Evolutionary conservation across 352 stramenopile genomes (phyloP).

Genomic region (Globisporangium acanthophoron): DNA sequence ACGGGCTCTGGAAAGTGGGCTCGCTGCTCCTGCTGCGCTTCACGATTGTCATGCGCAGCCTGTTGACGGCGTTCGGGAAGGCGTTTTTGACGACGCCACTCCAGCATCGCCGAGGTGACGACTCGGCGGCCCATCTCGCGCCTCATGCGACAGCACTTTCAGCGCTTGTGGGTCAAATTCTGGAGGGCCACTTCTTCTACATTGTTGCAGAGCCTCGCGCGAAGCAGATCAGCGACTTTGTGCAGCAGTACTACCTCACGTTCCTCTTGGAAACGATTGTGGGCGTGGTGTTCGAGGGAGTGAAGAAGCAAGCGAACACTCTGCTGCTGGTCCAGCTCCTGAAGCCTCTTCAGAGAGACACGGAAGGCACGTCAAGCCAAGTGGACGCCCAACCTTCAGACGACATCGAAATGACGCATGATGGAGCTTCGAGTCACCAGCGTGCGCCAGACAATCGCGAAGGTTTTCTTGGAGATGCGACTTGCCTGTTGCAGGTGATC

Average conservation of each 20-base stretch:
- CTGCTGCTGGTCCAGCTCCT: slow-evolving; percentile 64
- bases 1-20: slow-evolving; percentile 74
- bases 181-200: slow-evolving; percentile 52
- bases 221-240: slow-evolving; percentile 49
- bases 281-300: slow-evolving; percentile 64
- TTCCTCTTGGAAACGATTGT: slow-evolving; percentile 80
- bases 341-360: slow-evolving; percentile 24
- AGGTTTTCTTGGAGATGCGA: neutral
- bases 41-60: slow-evolving; percentile 55
- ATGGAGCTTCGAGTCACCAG: neutral
- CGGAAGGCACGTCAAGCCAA: slow-evolving; percentile 1
- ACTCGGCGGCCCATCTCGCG: slow-evolving; percentile 44
- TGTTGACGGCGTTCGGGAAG: slow-evolving; percentile 63
- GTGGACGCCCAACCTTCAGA: slow-evolving; percentile 4
- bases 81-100: slow-evolving; percentile 54
- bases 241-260: slow-evolving; percentile 69
- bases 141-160: slow-evolving; percentile 51
- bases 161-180: slow-evolving; percentile 30
- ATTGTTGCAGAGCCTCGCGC: slow-evolving; percentile 31
- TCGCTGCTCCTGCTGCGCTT: slow-evolving; percentile 78
- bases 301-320: slow-evolving; percentile 74
- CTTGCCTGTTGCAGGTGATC: slow-evolving; percentile 43
- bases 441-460: neutral
- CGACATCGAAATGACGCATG: slow-evolving; percentile 27
- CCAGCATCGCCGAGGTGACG: slow-evolving; percentile 64